Evolutionary conservation across 257 asterid species (phyloP), one percentile per base, ranked within the genome.

Genomic region (Agastache rugosa): DNA sequence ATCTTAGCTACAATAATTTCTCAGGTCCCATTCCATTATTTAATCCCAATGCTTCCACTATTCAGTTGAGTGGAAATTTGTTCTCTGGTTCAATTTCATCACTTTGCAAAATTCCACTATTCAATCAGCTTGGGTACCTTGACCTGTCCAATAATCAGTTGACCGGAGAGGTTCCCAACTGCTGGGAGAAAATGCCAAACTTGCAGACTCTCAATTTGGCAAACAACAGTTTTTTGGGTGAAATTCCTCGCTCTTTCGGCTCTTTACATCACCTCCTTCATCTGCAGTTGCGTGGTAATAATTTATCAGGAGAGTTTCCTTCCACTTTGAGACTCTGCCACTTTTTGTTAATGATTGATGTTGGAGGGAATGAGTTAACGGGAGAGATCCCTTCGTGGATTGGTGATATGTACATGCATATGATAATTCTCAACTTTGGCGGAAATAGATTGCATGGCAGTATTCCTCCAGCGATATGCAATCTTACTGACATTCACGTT

Each of bases 91-190:
- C n/a, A n/a, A n/a, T n/a, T n/a, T n/a, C n/a, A n/a, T n/a, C n/a
- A n/a, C n/a, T n/a, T n/a, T n/a, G n/a, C n/a, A n/a, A n/a, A n/a
- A n/a, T n/a, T n/a, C n/a, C n/a, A n/a, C n/a, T n/a, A n/a, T n/a
- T n/a, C n/a, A n/a, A n/a, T n/a, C n/a, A n/a, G n/a, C n/a, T n/a
- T n/a, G n/a, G n/a, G n/a, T n/a, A n/a, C n/a, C n/a, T n/a, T n/a
- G n/a, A n/a, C n/a, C n/a, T n/a, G n/a, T n/a, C n/a, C n/a, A n/a
- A n/a, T n/a, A n/a, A n/a, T n/a, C n/a, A n/a, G n/a, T n/a, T n/a
- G n/a, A n/a, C n/a, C n/a, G n/a, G n/a, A n/a, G n/a, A 62, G 66
- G 37, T 83, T 61, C 87, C 83, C 7, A 19, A 73, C 17, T 79
- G 83, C 58, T 79, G 84, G 87, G 67, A 37, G 56, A 79, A 73